phyloP scores from a whole-genome alignment of 163 green algal species.

The Chloromonas sp. region DNA sequence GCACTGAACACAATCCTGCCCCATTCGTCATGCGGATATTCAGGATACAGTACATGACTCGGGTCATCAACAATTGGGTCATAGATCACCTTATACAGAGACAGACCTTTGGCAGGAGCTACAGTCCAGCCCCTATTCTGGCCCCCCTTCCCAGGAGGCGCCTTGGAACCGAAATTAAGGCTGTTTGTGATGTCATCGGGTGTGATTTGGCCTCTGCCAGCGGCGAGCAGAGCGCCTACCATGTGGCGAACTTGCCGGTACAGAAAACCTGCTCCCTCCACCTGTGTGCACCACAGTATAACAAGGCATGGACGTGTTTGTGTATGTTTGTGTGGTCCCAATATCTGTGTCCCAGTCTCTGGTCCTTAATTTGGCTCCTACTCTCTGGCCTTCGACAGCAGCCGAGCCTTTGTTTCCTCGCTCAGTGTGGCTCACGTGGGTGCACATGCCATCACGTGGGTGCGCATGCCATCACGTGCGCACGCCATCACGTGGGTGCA shows the following conservation, averaged over 20 bases:
- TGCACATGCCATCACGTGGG: no score
- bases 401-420: no score
- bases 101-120: constrained; percentile 29
- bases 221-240: constrained; percentile 46
- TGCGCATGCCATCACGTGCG: no score
- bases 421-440: no score
- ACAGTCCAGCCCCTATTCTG: constrained; percentile 1
- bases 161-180: constrained; percentile 22
- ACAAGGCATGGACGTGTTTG: no score
- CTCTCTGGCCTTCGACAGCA: no score
- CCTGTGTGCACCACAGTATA: constrained; percentile 14
- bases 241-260: constrained; percentile 68
- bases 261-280: constrained; percentile 56
- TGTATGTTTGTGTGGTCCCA: no score
- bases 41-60: constrained; percentile 14
- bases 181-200: constrained; percentile 10
- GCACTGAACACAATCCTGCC: constrained; percentile 3
- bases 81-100: constrained; percentile 35
- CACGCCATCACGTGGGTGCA: no score
- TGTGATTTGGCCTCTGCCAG: constrained; percentile 32
- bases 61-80: constrained; percentile 25
- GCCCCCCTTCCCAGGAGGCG: constrained; percentile 3
- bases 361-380: no score
- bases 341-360: no score
- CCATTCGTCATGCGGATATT: constrained; percentile 22